These are phyloP conservation scores for Citrus glauca DNA, from an alignment of 345 rosid species.

Conservation along the genomic window DNA sequence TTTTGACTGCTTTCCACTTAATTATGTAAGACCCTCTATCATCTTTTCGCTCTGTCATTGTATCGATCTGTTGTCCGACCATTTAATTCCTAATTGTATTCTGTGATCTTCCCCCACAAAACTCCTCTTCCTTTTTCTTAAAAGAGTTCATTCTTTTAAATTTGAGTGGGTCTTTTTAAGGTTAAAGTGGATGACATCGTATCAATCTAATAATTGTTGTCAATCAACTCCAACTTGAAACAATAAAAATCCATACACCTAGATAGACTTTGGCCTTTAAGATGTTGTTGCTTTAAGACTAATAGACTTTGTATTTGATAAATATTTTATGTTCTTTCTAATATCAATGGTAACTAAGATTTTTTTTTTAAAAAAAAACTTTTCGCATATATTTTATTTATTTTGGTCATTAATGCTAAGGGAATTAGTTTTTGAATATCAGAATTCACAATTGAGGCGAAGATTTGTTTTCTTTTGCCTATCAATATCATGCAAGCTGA, in stretches of 20 bases:
- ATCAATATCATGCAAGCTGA: slow-evolving; percentile 35
- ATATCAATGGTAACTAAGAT: too few relatives aligned
- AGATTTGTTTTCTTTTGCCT: neutral
- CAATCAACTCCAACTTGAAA: neutral
- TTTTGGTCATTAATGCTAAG: too few relatives aligned
- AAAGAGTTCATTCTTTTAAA: neutral
- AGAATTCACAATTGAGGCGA: neutral
- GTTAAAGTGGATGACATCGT: neutral
- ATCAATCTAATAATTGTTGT: neutral
- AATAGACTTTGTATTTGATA: too few relatives aligned
- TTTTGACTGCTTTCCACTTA: slow-evolving; percentile 14
- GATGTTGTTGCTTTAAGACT: neutral
- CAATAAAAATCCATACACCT: neutral
- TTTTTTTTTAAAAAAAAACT: too few relatives aligned
- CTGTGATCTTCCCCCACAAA: neutral
- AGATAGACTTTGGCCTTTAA: neutral
- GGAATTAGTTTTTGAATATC: neutral
- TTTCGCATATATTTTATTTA: neutral
- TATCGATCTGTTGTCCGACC: neutral
- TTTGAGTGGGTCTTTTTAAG: neutral
- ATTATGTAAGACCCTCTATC: neutral
- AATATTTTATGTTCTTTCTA: too few relatives aligned
- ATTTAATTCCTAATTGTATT: neutral
- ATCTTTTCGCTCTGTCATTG: neutral
- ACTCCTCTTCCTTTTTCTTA: too few relatives aligned